These are phyloP conservation scores for Erodium trifolium DNA, from an alignment of 441 rosid species.

Conservation along the genomic window DNA sequence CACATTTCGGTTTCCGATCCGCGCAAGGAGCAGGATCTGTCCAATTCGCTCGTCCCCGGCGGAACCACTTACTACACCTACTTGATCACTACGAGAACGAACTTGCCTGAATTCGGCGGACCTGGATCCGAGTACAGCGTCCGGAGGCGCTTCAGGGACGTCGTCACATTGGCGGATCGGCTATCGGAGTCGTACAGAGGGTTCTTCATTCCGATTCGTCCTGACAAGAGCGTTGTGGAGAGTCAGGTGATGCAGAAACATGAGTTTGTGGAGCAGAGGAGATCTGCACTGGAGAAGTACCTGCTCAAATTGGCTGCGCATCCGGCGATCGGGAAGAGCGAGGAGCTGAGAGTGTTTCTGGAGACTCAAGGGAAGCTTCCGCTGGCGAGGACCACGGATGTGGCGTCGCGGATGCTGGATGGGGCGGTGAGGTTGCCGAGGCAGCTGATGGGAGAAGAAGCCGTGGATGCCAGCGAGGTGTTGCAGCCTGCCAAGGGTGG, in stretches of 20 bases:
- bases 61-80: conserved; percentile 38
- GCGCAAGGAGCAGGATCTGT: conserved; percentile 55
- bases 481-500: conserved; percentile 80
- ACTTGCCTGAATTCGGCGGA: conserved; percentile 23
- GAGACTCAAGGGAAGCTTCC: conserved; percentile 67
- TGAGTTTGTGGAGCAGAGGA: conserved; percentile 40
- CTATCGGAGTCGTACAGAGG: conserved; percentile 69
- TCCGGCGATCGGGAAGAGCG: conserved; percentile 59
- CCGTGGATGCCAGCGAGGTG: conserved; percentile 54
- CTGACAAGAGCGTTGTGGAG: conserved; percentile 81
- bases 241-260: conserved; percentile 36
- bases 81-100: conserved; percentile 66
- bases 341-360: conserved; percentile 65
- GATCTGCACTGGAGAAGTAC: conserved; percentile 70
- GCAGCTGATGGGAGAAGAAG: conserved; percentile 66
- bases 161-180: conserved; percentile 70
- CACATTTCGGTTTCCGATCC: conserved; percentile 51
- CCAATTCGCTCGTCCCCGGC: no score
- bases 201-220: conserved; percentile 64
- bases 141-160: conserved; percentile 63
- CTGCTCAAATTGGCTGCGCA: conserved; percentile 56
- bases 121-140: conserved; percentile 54
- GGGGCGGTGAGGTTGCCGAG: conserved; percentile 72
- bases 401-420: conserved; percentile 80
- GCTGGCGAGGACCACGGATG: conserved; percentile 56